Percentiles rank a stretch among this genome's conserved stretches.
Evolutionary conservation across 495 filamentous ascomycete genomes (phyloP).

Genomic region (Penicillium samsonianum): DNA sequence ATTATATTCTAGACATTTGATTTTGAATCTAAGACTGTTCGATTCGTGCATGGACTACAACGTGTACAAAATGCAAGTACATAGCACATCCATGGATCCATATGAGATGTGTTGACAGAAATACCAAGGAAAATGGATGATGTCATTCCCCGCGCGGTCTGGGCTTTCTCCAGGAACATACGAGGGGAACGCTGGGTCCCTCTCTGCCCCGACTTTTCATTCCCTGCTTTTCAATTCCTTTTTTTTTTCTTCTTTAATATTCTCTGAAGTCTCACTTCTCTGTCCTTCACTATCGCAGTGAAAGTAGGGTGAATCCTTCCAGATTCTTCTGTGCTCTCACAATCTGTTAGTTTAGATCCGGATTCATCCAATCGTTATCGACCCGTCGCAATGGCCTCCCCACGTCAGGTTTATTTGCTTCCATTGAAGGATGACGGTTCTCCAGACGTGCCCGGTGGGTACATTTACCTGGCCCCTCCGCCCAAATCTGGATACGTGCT

Average conservation of each 20-base stretch:
- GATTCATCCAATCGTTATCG: constrained; percentile 3
- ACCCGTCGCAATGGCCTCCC: constrained; percentile 30
- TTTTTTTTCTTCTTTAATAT: background rate
- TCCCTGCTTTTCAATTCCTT: constrained; percentile 1
- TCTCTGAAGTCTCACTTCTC: background rate
- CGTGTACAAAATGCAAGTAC: no score
- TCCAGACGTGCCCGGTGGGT: constrained; percentile 84
- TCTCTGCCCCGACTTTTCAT: constrained; percentile 4
- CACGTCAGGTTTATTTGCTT: constrained; percentile 72
- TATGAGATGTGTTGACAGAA: background rate
- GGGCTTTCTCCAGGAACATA: constrained; percentile 16
- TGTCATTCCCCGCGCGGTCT: constrained; percentile 15
- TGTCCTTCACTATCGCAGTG: background rate
- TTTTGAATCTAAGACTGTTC: background rate
- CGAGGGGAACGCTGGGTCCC: constrained; percentile 12
- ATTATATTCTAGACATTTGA: constrained; percentile 6
- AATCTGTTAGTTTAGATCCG: background rate
- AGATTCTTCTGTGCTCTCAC: constrained; percentile 14
- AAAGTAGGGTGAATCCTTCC: constrained; percentile 10
- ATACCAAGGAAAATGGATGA: constrained; percentile 14
- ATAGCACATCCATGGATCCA: no score
- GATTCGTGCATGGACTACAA: no score
- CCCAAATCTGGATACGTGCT: constrained; percentile 69
- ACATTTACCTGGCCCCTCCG: constrained; percentile 86
- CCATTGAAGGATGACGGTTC: constrained; percentile 89